phyloP scores from a whole-genome alignment of 352 stramenopile species.

The Phytophthora aleatoria region DNA sequence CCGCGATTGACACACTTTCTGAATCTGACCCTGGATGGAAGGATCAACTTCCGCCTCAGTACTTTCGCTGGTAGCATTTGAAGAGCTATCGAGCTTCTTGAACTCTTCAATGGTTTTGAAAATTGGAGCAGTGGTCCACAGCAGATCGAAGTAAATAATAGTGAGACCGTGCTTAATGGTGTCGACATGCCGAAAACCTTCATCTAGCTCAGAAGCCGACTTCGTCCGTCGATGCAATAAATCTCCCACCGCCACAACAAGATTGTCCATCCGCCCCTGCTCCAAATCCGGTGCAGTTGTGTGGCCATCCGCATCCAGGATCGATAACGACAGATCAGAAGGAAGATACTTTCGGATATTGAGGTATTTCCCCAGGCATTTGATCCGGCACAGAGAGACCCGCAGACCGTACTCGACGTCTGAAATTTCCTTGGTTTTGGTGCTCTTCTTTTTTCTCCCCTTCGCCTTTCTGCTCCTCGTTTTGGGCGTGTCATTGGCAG shows the following conservation, averaged over 20 bases:
- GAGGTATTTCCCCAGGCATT: conserved; percentile 65
- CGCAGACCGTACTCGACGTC: conserved; percentile 77
- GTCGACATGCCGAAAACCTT: conserved; percentile 58
- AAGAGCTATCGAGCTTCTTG: conserved; percentile 28
- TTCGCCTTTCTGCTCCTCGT: conserved; percentile 38
- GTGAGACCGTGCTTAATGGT: conserved; percentile 68
- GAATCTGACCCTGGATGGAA: conserved; percentile 39
- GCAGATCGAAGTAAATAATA: conserved; percentile 75
- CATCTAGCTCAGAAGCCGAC: conserved; percentile 49
- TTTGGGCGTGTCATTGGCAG: conserved; percentile 17
- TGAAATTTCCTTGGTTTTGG: conserved; percentile 53
- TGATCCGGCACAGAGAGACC: conserved; percentile 58
- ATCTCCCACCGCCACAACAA: conserved; percentile 39
- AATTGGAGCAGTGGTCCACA: conserved; percentile 73
- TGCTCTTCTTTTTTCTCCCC: conserved; percentile 35
- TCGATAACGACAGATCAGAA: conserved; percentile 25
- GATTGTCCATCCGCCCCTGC: conserved; percentile 43
- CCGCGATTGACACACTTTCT: conserved; percentile 45
- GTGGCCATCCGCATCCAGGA: conserved; percentile 3
- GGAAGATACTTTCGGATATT: conserved; percentile 71
- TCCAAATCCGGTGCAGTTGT: neutral
- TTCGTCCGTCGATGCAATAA: conserved; percentile 60
- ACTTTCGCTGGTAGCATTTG: conserved; percentile 1
- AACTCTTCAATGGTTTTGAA: conserved; percentile 53
- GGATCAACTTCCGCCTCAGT: conserved; percentile 13